Evolutionary conservation across 495 filamentous ascomycete species (phyloP), one percentile per base, ranked within the genome.

Genomic region (Melanomma pulvis-pyrius): DNA sequence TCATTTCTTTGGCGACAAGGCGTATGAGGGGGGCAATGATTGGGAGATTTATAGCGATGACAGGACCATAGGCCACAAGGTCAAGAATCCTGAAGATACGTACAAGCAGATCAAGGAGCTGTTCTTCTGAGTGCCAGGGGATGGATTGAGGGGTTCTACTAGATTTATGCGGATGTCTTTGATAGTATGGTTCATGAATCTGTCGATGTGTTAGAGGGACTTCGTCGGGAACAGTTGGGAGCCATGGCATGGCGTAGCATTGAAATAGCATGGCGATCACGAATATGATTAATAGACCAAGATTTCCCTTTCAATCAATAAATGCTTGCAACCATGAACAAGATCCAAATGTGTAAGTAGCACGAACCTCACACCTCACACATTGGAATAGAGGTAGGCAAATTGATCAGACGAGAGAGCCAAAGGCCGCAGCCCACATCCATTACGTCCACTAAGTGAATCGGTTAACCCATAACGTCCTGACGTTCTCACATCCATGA

Each of bases 1-100:
- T 72, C 94, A 98, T 82, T 98, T 98, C 85, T 98, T 98, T 75
- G 94, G 94, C 49, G 94, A 98, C 80, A 98, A 98, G 85, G 90
- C 90, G 26, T 84, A 82, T 70, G 76, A 85, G 70, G 93, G 94
- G 60, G 94, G 94, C 48, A 98, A 98, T 74, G 94, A 98, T 76
- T 92, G 87, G 69, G 94, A 98, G 82, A 97, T 98, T 71, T 97
- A 87, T 76, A 73, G 76, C 52, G 94, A 98, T 75, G 72, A 82
- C 48, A 81, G 93, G 65, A 93, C 90, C 13, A 85, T 90, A 53
- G 94, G 94, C 7, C 94, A 98, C 77, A 78, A 85, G 19, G 94
- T 98, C 53, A 83, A 82, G 53, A 83, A 81, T 51, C 93, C 94
- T 13, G 87, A 92, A 61, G 92, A 98, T 70, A 96, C 92, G 54